phyloP scores from a whole-genome alignment of 176 grass and related monocot genomes.

The Triticum monococcum region DNA sequence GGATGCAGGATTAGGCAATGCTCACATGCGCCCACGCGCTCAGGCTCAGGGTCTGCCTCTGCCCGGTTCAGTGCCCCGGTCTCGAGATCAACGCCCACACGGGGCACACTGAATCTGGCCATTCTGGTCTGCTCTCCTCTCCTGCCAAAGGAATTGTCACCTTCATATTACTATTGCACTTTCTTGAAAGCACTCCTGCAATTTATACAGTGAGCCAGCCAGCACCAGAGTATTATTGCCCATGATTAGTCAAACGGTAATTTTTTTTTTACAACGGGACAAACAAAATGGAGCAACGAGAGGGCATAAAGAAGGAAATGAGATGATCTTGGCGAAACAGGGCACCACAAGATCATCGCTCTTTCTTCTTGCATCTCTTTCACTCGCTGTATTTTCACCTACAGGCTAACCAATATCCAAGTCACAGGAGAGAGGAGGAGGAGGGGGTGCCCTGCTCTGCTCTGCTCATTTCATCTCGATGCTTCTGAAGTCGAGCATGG shows the following conservation, averaged over 20 bases:
- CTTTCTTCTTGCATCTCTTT: neutral
- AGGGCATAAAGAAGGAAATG: too few relatives aligned
- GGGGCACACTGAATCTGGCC: conserved; percentile 2
- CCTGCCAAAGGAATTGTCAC: neutral
- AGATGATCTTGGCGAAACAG: neutral
- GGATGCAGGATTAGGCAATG: conserved; percentile 31
- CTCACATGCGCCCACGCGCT: conserved; percentile 33
- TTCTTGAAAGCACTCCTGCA: too few relatives aligned
- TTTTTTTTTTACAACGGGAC: conserved; percentile 37
- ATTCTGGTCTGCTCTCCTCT: neutral
- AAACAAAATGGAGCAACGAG: conserved; percentile 55
- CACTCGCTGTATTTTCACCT: conserved; percentile 43
- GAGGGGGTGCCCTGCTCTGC: neutral
- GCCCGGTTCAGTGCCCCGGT: conserved; percentile 10
- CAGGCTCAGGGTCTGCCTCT: neutral
- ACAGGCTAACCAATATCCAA: conserved; percentile 45
- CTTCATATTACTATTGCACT: neutral
- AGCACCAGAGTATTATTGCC: conserved; percentile 19
- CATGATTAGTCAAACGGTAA: conserved; percentile 32
- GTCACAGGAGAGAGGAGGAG: conserved; percentile 2
- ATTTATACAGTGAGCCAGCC: neutral
- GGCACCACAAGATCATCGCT: neutral
- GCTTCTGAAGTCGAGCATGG: conserved; percentile 81
- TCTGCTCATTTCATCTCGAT: conserved; percentile 71
- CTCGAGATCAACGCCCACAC: neutral